Base-by-base conservation (phyloP, 1,284 basidiomycete species). In the Pseudozyma pruni region DNA sequence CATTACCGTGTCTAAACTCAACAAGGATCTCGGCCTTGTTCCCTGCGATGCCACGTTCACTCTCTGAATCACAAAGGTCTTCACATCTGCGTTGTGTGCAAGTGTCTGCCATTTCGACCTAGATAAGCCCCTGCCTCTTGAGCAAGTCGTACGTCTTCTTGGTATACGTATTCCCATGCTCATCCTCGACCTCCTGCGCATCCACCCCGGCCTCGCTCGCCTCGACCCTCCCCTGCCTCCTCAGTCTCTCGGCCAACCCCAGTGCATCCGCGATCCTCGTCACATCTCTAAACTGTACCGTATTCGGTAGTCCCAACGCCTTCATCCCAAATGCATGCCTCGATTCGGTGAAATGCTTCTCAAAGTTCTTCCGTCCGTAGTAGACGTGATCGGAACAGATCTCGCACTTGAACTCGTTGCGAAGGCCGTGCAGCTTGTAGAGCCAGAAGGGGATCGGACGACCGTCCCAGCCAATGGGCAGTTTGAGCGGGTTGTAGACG, bases 391-490 rank as follows among this genome's bases (percentile, higher is more conserved):
- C 82, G 14, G 93, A 95, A 83, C 96, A 99, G 77, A 98, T 97
- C 85, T 98, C 95, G 81, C 96, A 99, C 59, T 90, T 89, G 84
- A 97, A 99, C 83, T 97, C 94, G 46, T 97, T 94, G 25, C 95
- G 94, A 20, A 98, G 86, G 1, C 96, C 96, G 83, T 98, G 96
- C 50, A 99, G 85, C 84, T 98, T 98, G 86, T 95, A 99, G 60
- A 99, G 82, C 95, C 95, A 98, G 83, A 94, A 98, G 16, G 96
- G 95, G 76, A 98, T 98, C 16, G 95, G 94, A 81, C 95, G 96
- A 37, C 94, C 94, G 81, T 98, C 94, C 94, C 94, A 98, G 1
- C 95, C 95, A 3, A 98, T 87, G 10, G 96, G 96, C 37, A 98
- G 86, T 84, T 98, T 98, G 52, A 98, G 88, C 35, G 96, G 96